phyloP scores from a whole-genome alignment of 495 filamentous ascomycete species.

The Penicillium arizonense region DNA sequence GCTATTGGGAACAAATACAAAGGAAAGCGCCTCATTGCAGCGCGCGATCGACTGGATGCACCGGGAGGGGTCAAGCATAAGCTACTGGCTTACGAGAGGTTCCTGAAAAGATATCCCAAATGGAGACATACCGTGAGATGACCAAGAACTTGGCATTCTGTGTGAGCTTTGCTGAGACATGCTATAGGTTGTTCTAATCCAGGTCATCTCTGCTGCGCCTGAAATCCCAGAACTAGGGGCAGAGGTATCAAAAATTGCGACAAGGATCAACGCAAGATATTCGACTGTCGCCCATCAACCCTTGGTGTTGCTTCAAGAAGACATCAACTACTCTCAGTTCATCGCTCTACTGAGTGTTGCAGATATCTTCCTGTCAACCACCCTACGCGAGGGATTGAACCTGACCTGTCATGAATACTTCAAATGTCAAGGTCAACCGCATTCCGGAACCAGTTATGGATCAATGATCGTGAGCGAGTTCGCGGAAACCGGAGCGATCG shows the following conservation, averaged over 20 bases:
- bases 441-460: conserved; percentile 47
- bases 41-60: conserved; percentile 82
- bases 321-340: conserved; percentile 82
- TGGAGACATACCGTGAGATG: conserved; percentile 68
- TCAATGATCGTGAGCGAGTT: conserved; percentile 92
- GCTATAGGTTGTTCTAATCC: conserved; percentile 68
- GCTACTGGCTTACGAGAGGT: conserved; percentile 81
- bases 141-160: not conserved
- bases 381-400: conserved; percentile 90
- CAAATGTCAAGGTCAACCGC: conserved; percentile 76
- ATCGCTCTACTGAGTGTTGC: conserved; percentile 79
- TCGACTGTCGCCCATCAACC: conserved; percentile 82
- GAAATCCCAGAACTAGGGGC: conserved; percentile 76
- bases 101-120: conserved; percentile 80
- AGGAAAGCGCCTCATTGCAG: conserved; percentile 81
- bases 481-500: conserved; percentile 71
- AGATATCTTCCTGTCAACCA: conserved; percentile 81
- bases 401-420: conserved; percentile 84
- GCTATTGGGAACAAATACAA: conserved; percentile 69
- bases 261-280: conserved; percentile 77
- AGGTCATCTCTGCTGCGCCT: conserved; percentile 78
- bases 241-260: conserved; percentile 81
- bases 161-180: not conserved
- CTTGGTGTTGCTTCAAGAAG: conserved; percentile 83
- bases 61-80: conserved; percentile 86